Conservation (phyloP, 176 grass and related monocot genomes). For the Carex scoparia region DNA sequence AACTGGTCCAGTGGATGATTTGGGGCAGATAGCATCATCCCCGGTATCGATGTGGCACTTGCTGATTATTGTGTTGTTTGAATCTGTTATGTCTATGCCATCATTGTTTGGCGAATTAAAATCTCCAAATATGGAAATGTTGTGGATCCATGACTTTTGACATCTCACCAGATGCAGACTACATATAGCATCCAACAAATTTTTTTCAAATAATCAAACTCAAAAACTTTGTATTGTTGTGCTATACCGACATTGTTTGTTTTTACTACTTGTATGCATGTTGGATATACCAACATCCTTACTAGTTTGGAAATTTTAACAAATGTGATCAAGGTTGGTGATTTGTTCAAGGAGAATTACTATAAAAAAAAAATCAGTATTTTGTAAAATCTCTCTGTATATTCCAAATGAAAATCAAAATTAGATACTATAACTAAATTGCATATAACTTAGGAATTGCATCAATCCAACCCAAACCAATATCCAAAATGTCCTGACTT, state of each 20-base stretch:
- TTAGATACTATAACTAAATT: background rate
- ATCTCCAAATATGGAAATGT: slow-evolving; percentile 71
- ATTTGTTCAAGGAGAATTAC: background rate
- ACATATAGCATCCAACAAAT: slow-evolving; percentile 3
- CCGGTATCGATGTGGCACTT: slow-evolving; percentile 69
- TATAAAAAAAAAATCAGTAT: background rate
- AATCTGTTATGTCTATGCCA: slow-evolving; percentile 78
- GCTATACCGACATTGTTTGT: background rate
- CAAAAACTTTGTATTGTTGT: background rate
- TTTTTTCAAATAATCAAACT: background rate
- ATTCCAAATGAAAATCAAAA: background rate
- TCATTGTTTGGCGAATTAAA: slow-evolving; percentile 78
- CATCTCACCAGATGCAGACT: slow-evolving; percentile 81
- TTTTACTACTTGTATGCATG: background rate
- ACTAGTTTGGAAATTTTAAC: background rate
- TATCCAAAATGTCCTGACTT: background rate
- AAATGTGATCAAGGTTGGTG: background rate
- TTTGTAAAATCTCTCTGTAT: background rate
- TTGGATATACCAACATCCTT: background rate
- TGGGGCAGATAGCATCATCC: slow-evolving; percentile 74
- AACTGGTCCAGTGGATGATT: slow-evolving; percentile 58
- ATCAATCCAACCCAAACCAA: background rate
- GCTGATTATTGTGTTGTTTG: slow-evolving; percentile 69
- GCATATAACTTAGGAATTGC: background rate
- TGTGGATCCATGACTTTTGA: slow-evolving; percentile 48